phyloP scores from a whole-genome alignment of 2,329 filamentous ascomycete genomes.

The Pseudogymnoascus sp. region DNA sequence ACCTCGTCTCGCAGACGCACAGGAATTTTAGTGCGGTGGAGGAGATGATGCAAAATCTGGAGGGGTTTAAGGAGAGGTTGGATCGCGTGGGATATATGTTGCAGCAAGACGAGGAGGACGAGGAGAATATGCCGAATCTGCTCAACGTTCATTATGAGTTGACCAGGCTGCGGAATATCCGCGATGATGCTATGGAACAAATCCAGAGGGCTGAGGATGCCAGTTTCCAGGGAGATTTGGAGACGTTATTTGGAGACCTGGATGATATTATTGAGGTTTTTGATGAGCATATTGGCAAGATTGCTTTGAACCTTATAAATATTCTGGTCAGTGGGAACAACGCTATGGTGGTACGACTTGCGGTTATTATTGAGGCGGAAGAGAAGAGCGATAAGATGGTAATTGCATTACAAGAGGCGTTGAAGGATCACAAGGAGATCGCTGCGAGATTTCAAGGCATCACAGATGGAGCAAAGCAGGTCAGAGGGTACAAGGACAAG shows the following conservation, averaged over 20 bases:
- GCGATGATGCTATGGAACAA: slow-evolving; percentile 94
- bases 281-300: slow-evolving; percentile 83
- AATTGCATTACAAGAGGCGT: slow-evolving; percentile 82
- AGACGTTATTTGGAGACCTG: slow-evolving; percentile 80
- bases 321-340: slow-evolving; percentile 81
- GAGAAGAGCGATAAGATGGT: slow-evolving; percentile 94
- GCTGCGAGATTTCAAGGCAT: slow-evolving; percentile 91
- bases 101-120: slow-evolving; percentile 72
- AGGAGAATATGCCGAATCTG: slow-evolving; percentile 86
- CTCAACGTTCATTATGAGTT: slow-evolving; percentile 86
- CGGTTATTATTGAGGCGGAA: slow-evolving; percentile 87
- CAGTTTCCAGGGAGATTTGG: slow-evolving; percentile 70
- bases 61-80: slow-evolving; percentile 75
- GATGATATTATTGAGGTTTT: slow-evolving; percentile 91
- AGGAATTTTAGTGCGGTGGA: slow-evolving; percentile 92
- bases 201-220: slow-evolving; percentile 68
- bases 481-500: slow-evolving; percentile 94
- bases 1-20: slow-evolving; percentile 86
- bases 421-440: slow-evolving; percentile 92
- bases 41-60: slow-evolving; percentile 84
- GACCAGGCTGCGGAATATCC: slow-evolving; percentile 83
- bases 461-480: slow-evolving; percentile 82
- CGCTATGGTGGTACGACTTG: slow-evolving; percentile 81
- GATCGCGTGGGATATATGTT: slow-evolving; percentile 70
- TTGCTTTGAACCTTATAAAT: slow-evolving; percentile 83